phyloP scores from a whole-genome alignment of 2,329 filamentous ascomycete genomes.

The Colletotrichum spaethianum region DNA sequence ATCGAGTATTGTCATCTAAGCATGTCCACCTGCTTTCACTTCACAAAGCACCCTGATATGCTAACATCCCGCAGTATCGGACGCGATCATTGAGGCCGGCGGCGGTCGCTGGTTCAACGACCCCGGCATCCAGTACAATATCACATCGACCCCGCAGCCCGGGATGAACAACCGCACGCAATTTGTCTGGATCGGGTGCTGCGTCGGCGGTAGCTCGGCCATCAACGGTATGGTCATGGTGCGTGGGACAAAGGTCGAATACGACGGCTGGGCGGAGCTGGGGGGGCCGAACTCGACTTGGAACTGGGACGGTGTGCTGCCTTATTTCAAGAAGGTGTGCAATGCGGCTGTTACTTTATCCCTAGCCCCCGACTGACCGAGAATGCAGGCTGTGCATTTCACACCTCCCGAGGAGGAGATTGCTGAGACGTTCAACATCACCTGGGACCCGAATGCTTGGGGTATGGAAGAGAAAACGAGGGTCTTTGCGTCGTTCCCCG shows the following conservation, averaged over 20 bases:
- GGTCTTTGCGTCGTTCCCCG: constrained; percentile 38
- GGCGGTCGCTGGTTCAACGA: constrained; percentile 36
- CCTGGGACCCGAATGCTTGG: constrained; percentile 42
- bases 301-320: constrained; percentile 54
- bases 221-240: constrained; percentile 57
- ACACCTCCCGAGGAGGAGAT: constrained; percentile 41
- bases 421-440: constrained; percentile 42
- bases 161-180: constrained; percentile 46
- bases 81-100: constrained; percentile 19
- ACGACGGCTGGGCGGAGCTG: constrained; percentile 59
- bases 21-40: not conserved
- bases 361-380: not conserved
- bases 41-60: no score
- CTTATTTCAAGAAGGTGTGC: constrained; percentile 60
- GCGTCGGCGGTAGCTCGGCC: constrained; percentile 56
- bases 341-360: not conserved
- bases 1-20: constrained; percentile 36
- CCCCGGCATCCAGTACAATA: constrained; percentile 44
- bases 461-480: constrained; percentile 38
- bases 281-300: constrained; percentile 62
- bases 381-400: constrained; percentile 22
- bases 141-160: constrained; percentile 48
- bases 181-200: constrained; percentile 48
- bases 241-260: constrained; percentile 53
- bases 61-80: constrained; percentile 1